Evolutionary conservation across 805 yeast genomes (phyloP).

Genomic region (Wickerhamomyces canadensis): DNA sequence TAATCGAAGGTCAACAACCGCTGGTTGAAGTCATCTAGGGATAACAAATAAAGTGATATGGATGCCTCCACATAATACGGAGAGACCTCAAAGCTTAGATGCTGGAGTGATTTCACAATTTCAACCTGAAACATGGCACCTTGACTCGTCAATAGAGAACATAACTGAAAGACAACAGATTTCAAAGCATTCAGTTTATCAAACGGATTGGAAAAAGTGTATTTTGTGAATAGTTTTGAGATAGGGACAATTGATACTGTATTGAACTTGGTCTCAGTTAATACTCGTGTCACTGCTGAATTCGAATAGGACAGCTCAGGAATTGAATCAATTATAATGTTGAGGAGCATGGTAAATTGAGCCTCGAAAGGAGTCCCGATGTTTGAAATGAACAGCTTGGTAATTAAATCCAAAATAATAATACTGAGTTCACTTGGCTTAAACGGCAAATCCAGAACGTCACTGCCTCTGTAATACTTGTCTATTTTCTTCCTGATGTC

Average conservation of each 20-base stretch:
- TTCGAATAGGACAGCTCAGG: conserved; percentile 37
- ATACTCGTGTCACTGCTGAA: conserved; percentile 25
- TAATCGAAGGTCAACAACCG: conserved; percentile 53
- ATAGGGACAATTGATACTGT: conserved; percentile 22
- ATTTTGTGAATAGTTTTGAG: conserved; percentile 26
- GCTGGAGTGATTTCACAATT: conserved; percentile 59
- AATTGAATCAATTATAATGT: conserved; percentile 36
- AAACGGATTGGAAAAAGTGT: conserved; percentile 22
- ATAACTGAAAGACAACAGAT: conserved; percentile 16
- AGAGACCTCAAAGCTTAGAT: conserved; percentile 49
- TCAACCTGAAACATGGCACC: conserved; percentile 60
- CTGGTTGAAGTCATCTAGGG: conserved; percentile 30
- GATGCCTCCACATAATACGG: conserved; percentile 67
- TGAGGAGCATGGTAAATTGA: conserved; percentile 32
- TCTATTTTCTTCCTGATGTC: conserved; percentile 26
- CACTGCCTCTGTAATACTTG: conserved; percentile 29
- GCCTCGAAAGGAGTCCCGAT: conserved; percentile 16
- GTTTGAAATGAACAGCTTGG: conserved; percentile 22
- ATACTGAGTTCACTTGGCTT: conserved; percentile 39
- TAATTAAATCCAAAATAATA: conserved; percentile 29
- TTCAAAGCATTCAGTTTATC: conserved; percentile 16
- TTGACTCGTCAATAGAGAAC: conserved; percentile 14
- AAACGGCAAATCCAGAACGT: conserved; percentile 31
- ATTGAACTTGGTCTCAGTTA: conserved; percentile 14
- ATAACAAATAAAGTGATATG: conserved; percentile 47